A percentile compares a stretch with the other conserved stretches of the same genome.
Conservation (phyloP, 2,329 filamentous ascomycete genomes). For the Microsporum ferrugineum region DNA sequence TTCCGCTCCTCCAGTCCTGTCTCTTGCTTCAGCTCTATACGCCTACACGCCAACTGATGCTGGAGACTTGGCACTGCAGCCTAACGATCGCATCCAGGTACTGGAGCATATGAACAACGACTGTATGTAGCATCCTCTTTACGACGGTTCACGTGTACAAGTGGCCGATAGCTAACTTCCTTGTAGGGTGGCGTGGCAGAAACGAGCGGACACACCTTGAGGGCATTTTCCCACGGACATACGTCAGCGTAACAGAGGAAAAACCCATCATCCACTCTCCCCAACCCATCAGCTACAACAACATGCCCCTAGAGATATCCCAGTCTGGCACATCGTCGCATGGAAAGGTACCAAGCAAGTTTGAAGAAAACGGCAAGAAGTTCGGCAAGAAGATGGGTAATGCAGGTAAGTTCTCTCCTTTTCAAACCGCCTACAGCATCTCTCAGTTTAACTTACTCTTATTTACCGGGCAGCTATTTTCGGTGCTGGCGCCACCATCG, state of each 20-base stretch:
- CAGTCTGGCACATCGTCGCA: constrained; percentile 40
- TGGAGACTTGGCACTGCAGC: constrained; percentile 69
- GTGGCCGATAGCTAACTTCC: background rate
- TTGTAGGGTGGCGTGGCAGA: constrained; percentile 63
- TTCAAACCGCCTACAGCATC: background rate
- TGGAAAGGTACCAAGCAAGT: constrained; percentile 47
- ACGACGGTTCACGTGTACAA: background rate
- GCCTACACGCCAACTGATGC: constrained; percentile 67
- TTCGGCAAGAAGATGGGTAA: constrained; percentile 89
- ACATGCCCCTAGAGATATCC: constrained; percentile 66
- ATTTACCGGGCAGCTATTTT: constrained; percentile 54
- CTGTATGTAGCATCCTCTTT: constrained; percentile 48
- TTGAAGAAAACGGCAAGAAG: constrained; percentile 73
- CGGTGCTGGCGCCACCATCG: constrained; percentile 83
- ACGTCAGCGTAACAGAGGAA: constrained; percentile 62
- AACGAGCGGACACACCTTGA: constrained; percentile 73
- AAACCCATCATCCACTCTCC: constrained; percentile 38
- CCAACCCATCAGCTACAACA: constrained; percentile 37
- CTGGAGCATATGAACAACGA: constrained; percentile 91
- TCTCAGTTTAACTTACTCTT: constrained; percentile 34
- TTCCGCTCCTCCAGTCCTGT: constrained; percentile 46
- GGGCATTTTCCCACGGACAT: constrained; percentile 91
- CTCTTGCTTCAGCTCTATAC: constrained; percentile 71
- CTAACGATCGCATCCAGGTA: constrained; percentile 69
- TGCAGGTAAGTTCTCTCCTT: constrained; percentile 36